Base-by-base conservation (phyloP, 169 alveolate genomes). In the Cryptosporidium bovis region DNA sequence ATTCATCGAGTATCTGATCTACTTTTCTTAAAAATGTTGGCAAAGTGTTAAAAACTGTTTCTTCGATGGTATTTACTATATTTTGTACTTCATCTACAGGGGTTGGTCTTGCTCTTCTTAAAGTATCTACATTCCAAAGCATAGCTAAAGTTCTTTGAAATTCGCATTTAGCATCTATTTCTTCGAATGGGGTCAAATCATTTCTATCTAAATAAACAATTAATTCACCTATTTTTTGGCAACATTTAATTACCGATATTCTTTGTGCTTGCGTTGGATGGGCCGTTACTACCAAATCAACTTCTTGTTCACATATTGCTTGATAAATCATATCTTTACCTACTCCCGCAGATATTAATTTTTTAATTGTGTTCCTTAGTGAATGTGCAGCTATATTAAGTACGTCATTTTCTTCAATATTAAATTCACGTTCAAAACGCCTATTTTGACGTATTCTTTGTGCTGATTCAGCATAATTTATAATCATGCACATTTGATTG, bases 241-340 rank as follows among this genome's bases (percentile, higher is more conserved):
- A 91, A 68, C 91, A 90, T 69, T 82, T 83, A 58, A 92, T 83
- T 10, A 91, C 92, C 13, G 96, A 87, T 24, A 92, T 87, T 48
- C 96, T 64, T 44, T 91, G 92, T 33, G 95, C 93, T 84, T 92
- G 93, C 0, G 96, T 93, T 7, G 96, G 96, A 62, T 93, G 96
- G 7, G 96, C 94, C 1, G 96, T 93, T 50, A 93, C 82, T 15
- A 93, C 96, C 48, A 93, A 89, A 46, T 93, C 96, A 31, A 93
- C 82, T 20, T 84, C 87, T 58, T 89, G 91, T 60, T 82, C 82
- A 31, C 89, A 65, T 66, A 92, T 83, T 24, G 91, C 90, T n/a
- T 66, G 64, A 8, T 90, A 69, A 5, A 92, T 84, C 48, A 64
- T 36, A 24, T 82, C 91, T 40, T 89, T 71, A 15, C 87, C 69